Evolutionary conservation across 2,329 filamentous ascomycete species (phyloP), one percentile per base, ranked within the genome.

Genomic region (Tolypocladium cylindrosporum): DNA sequence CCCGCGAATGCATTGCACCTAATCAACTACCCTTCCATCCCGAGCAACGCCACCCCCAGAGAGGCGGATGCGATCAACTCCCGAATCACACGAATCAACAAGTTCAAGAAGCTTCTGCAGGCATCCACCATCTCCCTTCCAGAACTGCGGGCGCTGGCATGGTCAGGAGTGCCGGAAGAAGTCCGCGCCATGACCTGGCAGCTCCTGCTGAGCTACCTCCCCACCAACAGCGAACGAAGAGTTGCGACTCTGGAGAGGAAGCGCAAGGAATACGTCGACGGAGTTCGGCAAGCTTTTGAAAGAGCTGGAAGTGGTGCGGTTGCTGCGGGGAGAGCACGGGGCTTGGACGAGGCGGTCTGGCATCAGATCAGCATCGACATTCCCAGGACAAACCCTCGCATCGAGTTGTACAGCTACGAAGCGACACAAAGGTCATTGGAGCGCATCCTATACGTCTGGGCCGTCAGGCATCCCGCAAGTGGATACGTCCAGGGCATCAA

Each of bases 131-230:
- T 99, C 65, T 87, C 91, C 2, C 75, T 97, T 2, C 78, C 88
- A 21, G 93, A 97, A 56, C 79, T 99, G 31, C 84, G 94, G 61
- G 81, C 91, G 59, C 79, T 91, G 39, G 91, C 94, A 37, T 99
- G 95, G 94, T 94, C 92, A 56, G 94, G 94, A 14, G 83, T 97
- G 41, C 95, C 94, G 0, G 88, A 91, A 66, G 95, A 99, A 75
- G 91, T 99, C 21, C 90, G 95, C 58, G 91, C 94, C 55, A 97
- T 99, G 88, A 94, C 93, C n/a, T 99, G 94, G 94, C 92, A 97
- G 73, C 80, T 99, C 31, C 80, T 99, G 24, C 83, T 99, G 31
- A 94, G 93, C 59, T 99, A 99, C 71, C 82, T 99, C 5, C 94
- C 95, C 1, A 95, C 93, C n/a, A 97, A 91, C 69, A 96, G 91